Base-by-base conservation (phyloP, 805 yeast species). In the Candida montana region DNA sequence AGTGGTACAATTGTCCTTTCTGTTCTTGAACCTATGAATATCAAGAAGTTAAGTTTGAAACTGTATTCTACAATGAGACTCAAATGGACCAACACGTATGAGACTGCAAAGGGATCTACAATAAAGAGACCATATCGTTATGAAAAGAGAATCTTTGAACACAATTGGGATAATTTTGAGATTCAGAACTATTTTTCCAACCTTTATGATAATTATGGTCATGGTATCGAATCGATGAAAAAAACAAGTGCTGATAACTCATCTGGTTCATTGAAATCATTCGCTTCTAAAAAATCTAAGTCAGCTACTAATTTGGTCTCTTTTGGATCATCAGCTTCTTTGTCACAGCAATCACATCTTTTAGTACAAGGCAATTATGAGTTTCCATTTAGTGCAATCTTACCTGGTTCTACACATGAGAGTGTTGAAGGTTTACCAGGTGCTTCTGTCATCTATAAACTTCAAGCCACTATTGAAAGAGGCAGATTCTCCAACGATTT, bases 341-440 rank as follows among this genome's bases (percentile, higher is more conserved):
- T 56, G 12, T 30, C 39, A 16, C 45, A 45, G 11, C 36, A 42
- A 17, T 33, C 49, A 17, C 76, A 74, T 45, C 62, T 71, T 5
- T 59, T 84, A 41, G 71, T 69, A 1, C 77, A 74, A 46, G 98
- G 98, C 0, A 85, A 85, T 60, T 89, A 91, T 57, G 95, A 85
- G 55, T 77, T 93, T 53, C 97, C 98, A 0, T 93, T 93, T 59
- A 82, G 82, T 47, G 75, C 91, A 0, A 72, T 89, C 19, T 57
- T 91, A 18, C 96, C 96, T 0, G 98, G 98, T 1, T 71, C 79
- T 30, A 71, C 84, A 35, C 80, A 88, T 2, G 99, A 93, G 61
- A 81, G 95, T 21, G 81, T 93, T 7, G 96, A 90, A 58, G 96
- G 97, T 10, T 68, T 89, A 39, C 88, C 88, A 2, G 83, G 91